A percentile compares a stretch with the other conserved stretches of the same genome.
Conservation (phyloP, 2,329 filamentous ascomycete genomes). For the Aspergillus pseudonomiae region DNA sequence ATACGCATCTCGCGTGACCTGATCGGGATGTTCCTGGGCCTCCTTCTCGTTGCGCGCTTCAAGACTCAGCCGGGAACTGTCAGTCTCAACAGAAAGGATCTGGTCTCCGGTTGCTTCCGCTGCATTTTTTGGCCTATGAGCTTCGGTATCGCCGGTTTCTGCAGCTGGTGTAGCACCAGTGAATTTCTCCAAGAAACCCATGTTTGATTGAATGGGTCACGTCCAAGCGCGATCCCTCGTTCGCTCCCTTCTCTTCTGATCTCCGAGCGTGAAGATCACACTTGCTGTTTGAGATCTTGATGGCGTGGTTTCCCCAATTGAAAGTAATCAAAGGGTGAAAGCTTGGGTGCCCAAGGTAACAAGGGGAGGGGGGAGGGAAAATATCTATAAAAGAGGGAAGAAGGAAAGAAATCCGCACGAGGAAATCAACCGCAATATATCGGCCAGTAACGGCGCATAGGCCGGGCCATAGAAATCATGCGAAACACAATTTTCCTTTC, state of each 20-base stretch:
- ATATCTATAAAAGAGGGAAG: neutral
- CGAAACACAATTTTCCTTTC: conserved; percentile 6
- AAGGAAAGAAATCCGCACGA: neutral
- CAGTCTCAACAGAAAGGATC: conserved; percentile 14
- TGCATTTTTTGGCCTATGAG: conserved; percentile 3
- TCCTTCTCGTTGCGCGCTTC: conserved; percentile 35
- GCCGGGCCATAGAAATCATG: conserved; percentile 2
- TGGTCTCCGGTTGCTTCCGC: conserved; percentile 2
- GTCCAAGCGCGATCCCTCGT: neutral
- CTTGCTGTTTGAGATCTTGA: neutral
- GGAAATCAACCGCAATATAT: neutral
- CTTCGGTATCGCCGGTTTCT: neutral
- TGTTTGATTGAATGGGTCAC: neutral
- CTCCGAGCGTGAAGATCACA: neutral
- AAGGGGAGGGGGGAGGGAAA: neutral
- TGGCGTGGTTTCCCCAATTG: neutral
- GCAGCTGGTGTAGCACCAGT: neutral
- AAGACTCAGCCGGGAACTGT: conserved; percentile 28
- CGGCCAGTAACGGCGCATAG: neutral
- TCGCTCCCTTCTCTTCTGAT: neutral
- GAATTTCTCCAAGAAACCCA: conserved; percentile 4
- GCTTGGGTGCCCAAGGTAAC: neutral
- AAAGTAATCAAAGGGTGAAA: neutral
- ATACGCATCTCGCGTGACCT: conserved; percentile 35
- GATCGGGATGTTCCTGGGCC: conserved; percentile 24